Base-by-base conservation (phyloP, 345 rosid genomes). In the Eutrema heterophyllum region DNA sequence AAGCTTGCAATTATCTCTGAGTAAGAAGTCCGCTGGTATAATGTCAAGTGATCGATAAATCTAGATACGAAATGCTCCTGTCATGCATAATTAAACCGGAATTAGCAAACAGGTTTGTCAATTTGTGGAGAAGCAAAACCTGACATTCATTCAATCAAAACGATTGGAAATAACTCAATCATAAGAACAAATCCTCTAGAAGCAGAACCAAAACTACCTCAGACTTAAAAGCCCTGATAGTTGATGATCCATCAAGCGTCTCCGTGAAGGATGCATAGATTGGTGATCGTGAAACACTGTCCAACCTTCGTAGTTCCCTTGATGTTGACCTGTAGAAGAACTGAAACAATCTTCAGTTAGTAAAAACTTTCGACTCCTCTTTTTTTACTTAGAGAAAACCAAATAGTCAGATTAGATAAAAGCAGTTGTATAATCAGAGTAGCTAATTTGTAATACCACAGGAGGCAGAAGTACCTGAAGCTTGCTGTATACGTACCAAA, bases 261-360 rank as follows among this genome's bases (percentile, higher is more conserved):
- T 94, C 98, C 1, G 86, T 85, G 81, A 94, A 94, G 55, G 91
- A 87, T 55, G 96, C 79, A 68, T 94, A 94, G 58, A 94, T 94
- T 21, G 98, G 97, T 64, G 97, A 94, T 51, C 95, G 91, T 72
- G 97, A 83, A 79, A 94, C 91, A 82, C 97, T 89, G 78, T 91
- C 98, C 65, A 94, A 76, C 82, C 98, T 86, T 69, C 97, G 83
- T 76, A 94, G 73, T 72, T 91, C 98, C 84, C 98, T 87, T 56
- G 97, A 89, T 72, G 97, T 91, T 68, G 98, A 91, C 83, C 97
- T 91, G 82, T 94, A 91, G 83, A 94, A 91, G 81, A 85, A 85
- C 98, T 94, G 87, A 56, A 75, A 82, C 77, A 82, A 66, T 18
- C 54, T 78, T 51, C 65, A 71, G 18, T 84, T 38, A 79, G 69